phyloP scores from a whole-genome alignment of 257 asterid genomes.

The Przewalskia tangutica region DNA sequence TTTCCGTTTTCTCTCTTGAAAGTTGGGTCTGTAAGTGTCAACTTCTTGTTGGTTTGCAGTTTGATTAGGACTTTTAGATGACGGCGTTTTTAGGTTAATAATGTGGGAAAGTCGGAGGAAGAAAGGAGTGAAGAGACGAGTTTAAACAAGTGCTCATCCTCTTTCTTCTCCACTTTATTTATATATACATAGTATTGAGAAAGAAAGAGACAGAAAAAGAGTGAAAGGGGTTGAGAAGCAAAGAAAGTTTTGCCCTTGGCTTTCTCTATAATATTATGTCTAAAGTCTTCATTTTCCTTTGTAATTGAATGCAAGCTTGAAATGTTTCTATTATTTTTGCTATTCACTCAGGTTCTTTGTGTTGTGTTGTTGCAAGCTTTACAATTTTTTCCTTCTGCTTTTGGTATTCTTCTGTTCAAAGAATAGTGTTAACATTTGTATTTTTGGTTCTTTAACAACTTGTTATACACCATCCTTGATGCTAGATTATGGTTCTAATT shows the following conservation, averaged over 20 bases:
- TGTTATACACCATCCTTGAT: not conserved
- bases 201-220: constrained; percentile 3
- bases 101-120: constrained; percentile 40
- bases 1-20: not conserved
- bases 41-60: constrained; percentile 43
- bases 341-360: constrained; percentile 8
- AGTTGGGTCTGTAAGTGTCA: constrained; percentile 15
- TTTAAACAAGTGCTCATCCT: constrained; percentile 33
- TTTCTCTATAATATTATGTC: constrained; percentile 16
- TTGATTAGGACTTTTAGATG: constrained; percentile 24
- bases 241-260: constrained; percentile 16
- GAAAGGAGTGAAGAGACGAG: constrained; percentile 77
- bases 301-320: constrained; percentile 21
- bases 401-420: constrained; percentile 31
- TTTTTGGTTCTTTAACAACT: not conserved
- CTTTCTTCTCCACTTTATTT: constrained; percentile 58
- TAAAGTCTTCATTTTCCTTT: constrained; percentile 24
- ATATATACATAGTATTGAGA: constrained; percentile 25
- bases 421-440: not conserved
- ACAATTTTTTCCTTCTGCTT: constrained; percentile 32
- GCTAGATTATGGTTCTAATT: not conserved
- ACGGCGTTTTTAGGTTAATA: constrained; percentile 21
- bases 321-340: not conserved
- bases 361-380: constrained; percentile 50
- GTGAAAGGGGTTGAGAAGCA: constrained; percentile 34